These are phyloP conservation scores for Kitagawia praeruptora DNA, from an alignment of 129 eudicot genomes.

Conservation along the genomic window DNA sequence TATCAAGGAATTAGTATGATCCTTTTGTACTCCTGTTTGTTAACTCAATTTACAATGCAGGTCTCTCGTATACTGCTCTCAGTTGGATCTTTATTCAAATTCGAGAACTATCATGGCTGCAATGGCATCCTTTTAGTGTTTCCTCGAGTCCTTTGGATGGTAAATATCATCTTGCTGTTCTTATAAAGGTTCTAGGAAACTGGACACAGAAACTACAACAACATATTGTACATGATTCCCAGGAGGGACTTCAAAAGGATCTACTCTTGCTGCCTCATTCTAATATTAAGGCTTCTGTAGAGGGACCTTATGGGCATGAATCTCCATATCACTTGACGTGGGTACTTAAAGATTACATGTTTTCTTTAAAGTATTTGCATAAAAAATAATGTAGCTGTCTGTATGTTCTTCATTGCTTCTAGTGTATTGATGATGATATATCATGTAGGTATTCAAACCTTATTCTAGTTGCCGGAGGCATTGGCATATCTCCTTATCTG, in stretches of 20 bases:
- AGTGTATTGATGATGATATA: constrained; percentile 5
- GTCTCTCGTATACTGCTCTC: constrained; percentile 68
- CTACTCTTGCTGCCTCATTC: constrained; percentile 20
- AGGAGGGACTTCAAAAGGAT: constrained; percentile 20
- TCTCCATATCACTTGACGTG: constrained; percentile 75
- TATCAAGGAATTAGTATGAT: neutral
- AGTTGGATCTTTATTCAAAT: constrained; percentile 69
- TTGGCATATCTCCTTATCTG: constrained; percentile 84
- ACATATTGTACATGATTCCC: constrained; percentile 28
- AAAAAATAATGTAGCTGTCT: neutral
- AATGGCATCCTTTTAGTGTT: constrained; percentile 98
- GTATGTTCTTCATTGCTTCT: neutral
- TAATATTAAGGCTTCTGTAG: constrained; percentile 54
- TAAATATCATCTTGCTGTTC: constrained; percentile 58
- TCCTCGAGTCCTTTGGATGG: constrained; percentile 89
- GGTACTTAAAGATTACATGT: constrained; percentile 9
- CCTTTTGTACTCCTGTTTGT: neutral
- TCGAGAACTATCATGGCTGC: constrained; percentile 68
- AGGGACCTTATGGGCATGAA: constrained; percentile 92
- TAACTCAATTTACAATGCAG: constrained; percentile 25
- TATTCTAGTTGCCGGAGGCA: constrained; percentile 89
- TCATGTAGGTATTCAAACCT: constrained; percentile 71
- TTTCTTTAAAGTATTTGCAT: neutral
- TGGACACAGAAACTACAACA: constrained; percentile 70
- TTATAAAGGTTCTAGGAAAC: constrained; percentile 78